A percentile compares a stretch with the other conserved stretches of the same genome.
These are phyloP conservation scores for Emiliania huxleyi DNA, from an alignment of 78 protist species.

Conservation along the genomic window DNA sequence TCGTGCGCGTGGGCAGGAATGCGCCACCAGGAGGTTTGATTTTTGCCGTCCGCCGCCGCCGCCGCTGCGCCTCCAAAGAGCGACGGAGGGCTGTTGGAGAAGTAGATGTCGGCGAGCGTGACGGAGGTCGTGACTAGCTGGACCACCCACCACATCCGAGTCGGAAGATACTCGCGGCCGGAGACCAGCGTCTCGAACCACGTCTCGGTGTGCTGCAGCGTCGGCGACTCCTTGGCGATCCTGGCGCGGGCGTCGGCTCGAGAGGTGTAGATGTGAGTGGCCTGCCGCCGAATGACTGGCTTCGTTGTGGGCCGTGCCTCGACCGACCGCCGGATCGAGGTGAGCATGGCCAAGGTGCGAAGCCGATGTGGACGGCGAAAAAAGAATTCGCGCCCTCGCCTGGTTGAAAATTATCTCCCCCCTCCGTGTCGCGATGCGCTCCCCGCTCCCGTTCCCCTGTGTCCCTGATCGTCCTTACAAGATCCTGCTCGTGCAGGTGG, in stretches of 20 bases:
- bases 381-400: too few relatives aligned
- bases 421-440: too few relatives aligned
- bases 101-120: neutral
- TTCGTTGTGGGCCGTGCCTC: too few relatives aligned
- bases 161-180: neutral
- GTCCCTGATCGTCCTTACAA: too few relatives aligned
- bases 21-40: neutral
- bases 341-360: too few relatives aligned
- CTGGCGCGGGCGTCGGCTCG: neutral
- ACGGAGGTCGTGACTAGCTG: neutral
- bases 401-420: too few relatives aligned
- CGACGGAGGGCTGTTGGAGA: too few relatives aligned
- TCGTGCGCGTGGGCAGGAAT: neutral
- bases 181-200: neutral
- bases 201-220: neutral
- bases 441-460: too few relatives aligned
- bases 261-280: neutral
- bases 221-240: neutral
- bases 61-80: too few relatives aligned
- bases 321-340: too few relatives aligned
- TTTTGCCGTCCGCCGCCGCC: neutral
- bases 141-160: neutral
- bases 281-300: neutral
- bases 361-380: too few relatives aligned
- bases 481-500: too few relatives aligned